Evolutionary conservation across 1,284 basidiomycete genomes (phyloP).

Genomic region (Farysia itapuensis): DNA sequence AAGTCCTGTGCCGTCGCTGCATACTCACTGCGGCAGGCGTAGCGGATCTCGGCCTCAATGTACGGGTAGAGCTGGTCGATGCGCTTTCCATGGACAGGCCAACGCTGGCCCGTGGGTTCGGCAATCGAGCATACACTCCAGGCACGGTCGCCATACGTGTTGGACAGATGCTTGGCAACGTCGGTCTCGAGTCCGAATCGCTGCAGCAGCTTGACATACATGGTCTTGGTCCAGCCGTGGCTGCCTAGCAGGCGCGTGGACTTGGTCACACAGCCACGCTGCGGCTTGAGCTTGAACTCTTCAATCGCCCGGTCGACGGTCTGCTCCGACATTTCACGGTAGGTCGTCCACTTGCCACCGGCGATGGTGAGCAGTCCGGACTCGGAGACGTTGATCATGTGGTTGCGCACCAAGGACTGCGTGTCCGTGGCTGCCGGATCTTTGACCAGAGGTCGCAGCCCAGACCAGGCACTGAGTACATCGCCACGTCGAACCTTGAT

Average conservation of each 20-base stretch:
- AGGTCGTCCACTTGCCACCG: conserved; percentile 99
- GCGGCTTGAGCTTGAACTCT: conserved; percentile 71
- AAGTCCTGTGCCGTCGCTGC: conserved; percentile 88
- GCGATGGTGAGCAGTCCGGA: conserved; percentile 89
- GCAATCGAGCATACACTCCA: conserved; percentile 88
- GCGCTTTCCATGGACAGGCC: conserved; percentile 84
- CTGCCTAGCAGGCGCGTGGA: conserved; percentile 83
- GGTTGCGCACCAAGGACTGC: conserved; percentile 86
- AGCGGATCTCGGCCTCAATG: conserved; percentile 90
- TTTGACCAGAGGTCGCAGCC: conserved; percentile 83
- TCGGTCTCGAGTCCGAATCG: conserved; percentile 80
- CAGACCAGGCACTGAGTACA: conserved; percentile 93
- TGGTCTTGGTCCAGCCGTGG: conserved; percentile 90
- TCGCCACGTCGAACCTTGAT: conserved; percentile 94
- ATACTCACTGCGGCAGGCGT: conserved; percentile 87
- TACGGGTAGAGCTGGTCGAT: conserved; percentile 78
- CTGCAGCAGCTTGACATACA: conserved; percentile 96
- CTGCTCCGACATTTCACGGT: conserved; percentile 90
- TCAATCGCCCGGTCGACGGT: conserved; percentile 86
- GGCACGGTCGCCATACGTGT: conserved; percentile 91
- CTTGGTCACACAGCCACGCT: conserved; percentile 72
- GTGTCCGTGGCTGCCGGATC: conserved; percentile 81
- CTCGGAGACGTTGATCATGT: conserved; percentile 83
- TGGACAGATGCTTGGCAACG: conserved; percentile 88
- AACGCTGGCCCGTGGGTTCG: conserved; percentile 73